phyloP scores from a whole-genome alignment of 2,329 filamentous ascomycete genomes.

The Colletotrichum somersetense region DNA sequence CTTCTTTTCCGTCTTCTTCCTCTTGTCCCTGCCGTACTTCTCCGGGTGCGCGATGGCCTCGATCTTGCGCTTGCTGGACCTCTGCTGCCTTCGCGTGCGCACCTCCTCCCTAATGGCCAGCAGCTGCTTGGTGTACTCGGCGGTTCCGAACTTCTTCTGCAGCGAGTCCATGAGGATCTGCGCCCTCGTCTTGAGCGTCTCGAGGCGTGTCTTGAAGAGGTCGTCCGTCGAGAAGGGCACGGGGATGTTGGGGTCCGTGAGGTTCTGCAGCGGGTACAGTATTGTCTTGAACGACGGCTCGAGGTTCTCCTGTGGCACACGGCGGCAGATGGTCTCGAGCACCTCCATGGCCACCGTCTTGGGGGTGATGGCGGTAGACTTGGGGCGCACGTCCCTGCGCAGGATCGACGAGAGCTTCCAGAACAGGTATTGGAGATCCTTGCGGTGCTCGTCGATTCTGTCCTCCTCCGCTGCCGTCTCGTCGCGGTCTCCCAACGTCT shows the following conservation, averaged over 20 bases:
- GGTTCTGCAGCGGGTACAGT: constrained; percentile 76
- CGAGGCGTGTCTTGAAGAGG: constrained; percentile 76
- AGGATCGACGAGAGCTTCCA: constrained; percentile 83
- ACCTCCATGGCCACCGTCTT: constrained; percentile 83
- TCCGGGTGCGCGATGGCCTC: constrained; percentile 88
- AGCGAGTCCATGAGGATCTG: constrained; percentile 84
- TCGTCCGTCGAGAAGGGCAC: constrained; percentile 79
- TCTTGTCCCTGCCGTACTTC: constrained; percentile 81
- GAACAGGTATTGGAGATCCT: constrained; percentile 79
- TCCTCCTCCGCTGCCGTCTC: constrained; percentile 55
- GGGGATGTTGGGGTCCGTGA: constrained; percentile 84
- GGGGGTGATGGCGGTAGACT: constrained; percentile 73
- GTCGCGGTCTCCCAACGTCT: constrained; percentile 58
- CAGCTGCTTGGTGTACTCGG: constrained; percentile 81
- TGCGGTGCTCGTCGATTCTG: constrained; percentile 44
- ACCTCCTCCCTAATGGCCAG: constrained; percentile 79
- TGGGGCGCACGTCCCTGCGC: constrained; percentile 78
- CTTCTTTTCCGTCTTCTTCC: constrained; percentile 86
- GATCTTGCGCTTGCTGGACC: constrained; percentile 88
- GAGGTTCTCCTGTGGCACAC: constrained; percentile 69
- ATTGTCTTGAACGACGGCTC: constrained; percentile 72
- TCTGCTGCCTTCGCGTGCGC: constrained; percentile 77
- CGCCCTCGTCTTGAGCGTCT: constrained; percentile 77
- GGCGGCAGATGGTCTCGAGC: constrained; percentile 75
- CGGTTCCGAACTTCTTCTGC: constrained; percentile 86